phyloP scores from a whole-genome alignment of 768 basidiomycete genomes.

The Guyanaporus albipodus region DNA sequence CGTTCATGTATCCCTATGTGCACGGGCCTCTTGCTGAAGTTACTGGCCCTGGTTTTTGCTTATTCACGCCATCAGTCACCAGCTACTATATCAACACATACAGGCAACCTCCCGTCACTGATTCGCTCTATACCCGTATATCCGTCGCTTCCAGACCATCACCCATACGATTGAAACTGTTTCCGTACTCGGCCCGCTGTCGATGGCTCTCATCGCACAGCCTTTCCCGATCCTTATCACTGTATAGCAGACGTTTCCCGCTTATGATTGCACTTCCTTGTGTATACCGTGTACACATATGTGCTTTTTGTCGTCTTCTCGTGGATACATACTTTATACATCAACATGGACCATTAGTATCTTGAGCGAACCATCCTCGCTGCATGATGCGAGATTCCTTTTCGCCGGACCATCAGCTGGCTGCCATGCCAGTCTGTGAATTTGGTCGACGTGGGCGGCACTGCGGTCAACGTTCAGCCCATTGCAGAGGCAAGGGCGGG shows the following conservation, averaged over 20 bases:
- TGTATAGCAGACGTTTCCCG: conserved; percentile 59
- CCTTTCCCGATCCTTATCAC: conserved; percentile 42
- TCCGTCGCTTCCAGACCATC: conserved; percentile 39
- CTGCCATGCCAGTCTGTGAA: conserved; percentile 81
- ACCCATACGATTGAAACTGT: conserved; percentile 47
- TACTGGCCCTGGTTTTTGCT: conserved; percentile 30
- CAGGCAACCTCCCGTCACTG: conserved; percentile 33
- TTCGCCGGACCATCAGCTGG: conserved; percentile 35
- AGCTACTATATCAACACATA: conserved; percentile 48
- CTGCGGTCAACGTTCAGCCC: conserved; percentile 36
- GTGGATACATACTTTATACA: conserved; percentile 41
- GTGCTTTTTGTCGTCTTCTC: conserved; percentile 17
- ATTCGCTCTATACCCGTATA: conserved; percentile 69
- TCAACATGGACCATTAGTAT: conserved; percentile 64
- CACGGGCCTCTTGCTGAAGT: conserved; percentile 40
- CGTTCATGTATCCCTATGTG: conserved; percentile 82
- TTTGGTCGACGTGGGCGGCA: conserved; percentile 68
- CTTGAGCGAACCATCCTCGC: conserved; percentile 90
- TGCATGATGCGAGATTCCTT: conserved; percentile 74
- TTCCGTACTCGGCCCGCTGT: conserved; percentile 46
- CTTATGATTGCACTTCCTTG: conserved; percentile 17
- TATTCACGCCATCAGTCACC: conserved; percentile 39
- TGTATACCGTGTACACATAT: conserved; percentile 27
- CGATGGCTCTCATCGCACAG: conserved; percentile 37
- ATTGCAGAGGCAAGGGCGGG: not conserved